Percentiles rank a stretch among this genome's conserved stretches.
These are phyloP conservation scores for Tetrastigma voinierianum DNA, from an alignment of 164 flowering plant species.

Conservation along the genomic window DNA sequence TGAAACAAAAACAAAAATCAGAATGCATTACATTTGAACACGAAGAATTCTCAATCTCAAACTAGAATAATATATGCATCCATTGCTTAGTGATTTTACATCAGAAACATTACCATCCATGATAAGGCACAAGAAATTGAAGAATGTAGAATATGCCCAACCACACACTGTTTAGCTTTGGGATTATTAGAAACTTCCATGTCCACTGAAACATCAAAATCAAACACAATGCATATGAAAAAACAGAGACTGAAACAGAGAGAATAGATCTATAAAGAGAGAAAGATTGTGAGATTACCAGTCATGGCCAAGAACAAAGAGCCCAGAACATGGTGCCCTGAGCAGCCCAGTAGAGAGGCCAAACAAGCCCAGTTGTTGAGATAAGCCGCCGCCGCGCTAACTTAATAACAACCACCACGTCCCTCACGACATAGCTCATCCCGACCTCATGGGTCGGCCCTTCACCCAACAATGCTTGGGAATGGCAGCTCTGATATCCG, in stretches of 20 bases:
- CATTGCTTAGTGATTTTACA: neutral
- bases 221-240: neutral
- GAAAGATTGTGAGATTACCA: constrained; percentile 39
- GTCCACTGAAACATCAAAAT: constrained; percentile 51
- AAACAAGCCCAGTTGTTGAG: constrained; percentile 65
- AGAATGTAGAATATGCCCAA: constrained; percentile 78
- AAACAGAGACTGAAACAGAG: neutral
- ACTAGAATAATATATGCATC: neutral
- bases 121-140: constrained; percentile 82
- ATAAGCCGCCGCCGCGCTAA: constrained; percentile 58
- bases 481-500: constrained; percentile 66
- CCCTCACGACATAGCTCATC: constrained; percentile 79
- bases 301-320: constrained; percentile 90
- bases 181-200: constrained; percentile 76
- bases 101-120: constrained; percentile 67
- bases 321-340: constrained; percentile 95
- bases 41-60: too few relatives aligned
- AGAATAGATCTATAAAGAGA: neutral
- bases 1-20: constrained; percentile 11
- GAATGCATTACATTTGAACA: neutral
- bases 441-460: constrained; percentile 70
- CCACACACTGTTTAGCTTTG: constrained; percentile 61
- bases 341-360: constrained; percentile 81
- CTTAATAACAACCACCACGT: constrained; percentile 53
- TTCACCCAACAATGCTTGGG: constrained; percentile 88